phyloP scores from a whole-genome alignment of 441 rosid species.

The Arabidopsis hybrid region DNA sequence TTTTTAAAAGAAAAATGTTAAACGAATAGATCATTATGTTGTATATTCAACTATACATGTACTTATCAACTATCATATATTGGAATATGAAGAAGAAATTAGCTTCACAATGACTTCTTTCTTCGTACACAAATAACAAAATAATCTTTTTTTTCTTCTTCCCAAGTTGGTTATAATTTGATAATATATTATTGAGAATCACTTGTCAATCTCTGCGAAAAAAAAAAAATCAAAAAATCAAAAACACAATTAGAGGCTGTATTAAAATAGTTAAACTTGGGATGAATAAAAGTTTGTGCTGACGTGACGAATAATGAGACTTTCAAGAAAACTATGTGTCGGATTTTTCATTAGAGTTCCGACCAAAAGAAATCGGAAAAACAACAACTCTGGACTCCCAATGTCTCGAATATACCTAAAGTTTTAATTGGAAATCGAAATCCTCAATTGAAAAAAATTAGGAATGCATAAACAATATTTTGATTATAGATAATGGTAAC shows the following conservation, averaged over 20 bases:
- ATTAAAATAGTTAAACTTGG: not conserved
- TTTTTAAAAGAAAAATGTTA: not conserved
- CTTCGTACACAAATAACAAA: not conserved
- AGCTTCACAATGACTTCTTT: not conserved
- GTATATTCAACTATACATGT: too few species aligned
- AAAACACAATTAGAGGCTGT: not conserved
- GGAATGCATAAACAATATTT: not conserved
- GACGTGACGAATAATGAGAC: constrained; percentile 6
- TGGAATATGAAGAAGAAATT: not conserved
- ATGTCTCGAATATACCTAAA: not conserved
- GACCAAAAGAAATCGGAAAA: not conserved
- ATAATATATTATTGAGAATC: not conserved
- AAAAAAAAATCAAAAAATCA: not conserved
- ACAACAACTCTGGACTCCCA: not conserved
- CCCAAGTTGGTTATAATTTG: not conserved
- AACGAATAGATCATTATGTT: not conserved
- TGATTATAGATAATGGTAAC: not conserved
- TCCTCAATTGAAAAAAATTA: not conserved
- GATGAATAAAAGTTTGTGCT: constrained; percentile 2
- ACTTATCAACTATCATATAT: too few species aligned
- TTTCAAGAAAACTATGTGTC: constrained; percentile 17
- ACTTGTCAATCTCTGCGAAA: constrained; percentile 13
- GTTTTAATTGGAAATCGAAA: not conserved
- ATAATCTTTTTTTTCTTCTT: not conserved
- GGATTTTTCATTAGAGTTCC: not conserved